Percentiles rank a stretch among this genome's conserved stretches.
Conservation (phyloP, 1,284 basidiomycete genomes). For the Athelia sp. region DNA sequence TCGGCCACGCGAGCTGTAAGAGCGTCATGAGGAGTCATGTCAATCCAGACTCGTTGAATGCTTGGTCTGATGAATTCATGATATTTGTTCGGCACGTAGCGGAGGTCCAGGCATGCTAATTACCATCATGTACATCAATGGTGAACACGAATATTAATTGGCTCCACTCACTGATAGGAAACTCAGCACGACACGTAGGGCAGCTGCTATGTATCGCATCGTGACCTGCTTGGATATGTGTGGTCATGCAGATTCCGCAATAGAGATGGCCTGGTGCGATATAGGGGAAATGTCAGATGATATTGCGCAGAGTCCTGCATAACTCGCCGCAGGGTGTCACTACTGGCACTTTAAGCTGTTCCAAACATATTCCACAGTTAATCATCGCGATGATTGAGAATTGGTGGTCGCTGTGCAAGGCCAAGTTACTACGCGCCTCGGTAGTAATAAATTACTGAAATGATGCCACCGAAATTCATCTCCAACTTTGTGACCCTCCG, state of each 20-base stretch:
- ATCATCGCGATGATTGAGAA: constrained; percentile 10
- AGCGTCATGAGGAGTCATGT: constrained; percentile 25
- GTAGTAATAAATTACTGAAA: no score
- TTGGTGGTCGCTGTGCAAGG: no score
- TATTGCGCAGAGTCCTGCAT: background rate
- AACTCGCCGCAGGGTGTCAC: constrained; percentile 56
- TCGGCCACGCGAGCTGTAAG: constrained; percentile 15
- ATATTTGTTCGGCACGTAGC: constrained; percentile 54
- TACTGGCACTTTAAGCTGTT: constrained; percentile 45
- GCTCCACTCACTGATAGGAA: constrained; percentile 43
- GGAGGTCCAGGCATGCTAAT: constrained; percentile 35
- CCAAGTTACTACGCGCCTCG: no score
- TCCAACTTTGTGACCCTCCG: no score
- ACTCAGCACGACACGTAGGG: constrained; percentile 53
- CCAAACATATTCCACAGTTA: constrained; percentile 60
- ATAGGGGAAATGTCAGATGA: background rate
- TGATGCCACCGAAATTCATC: no score
- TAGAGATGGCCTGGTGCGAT: constrained; percentile 52
- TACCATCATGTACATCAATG: constrained; percentile 1
- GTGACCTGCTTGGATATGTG: constrained; percentile 38
- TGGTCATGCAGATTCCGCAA: constrained; percentile 50
- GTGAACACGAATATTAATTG: constrained; percentile 3
- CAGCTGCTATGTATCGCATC: constrained; percentile 40
- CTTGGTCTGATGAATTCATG: constrained; percentile 50
- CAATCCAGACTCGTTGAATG: constrained; percentile 55